Evolutionary conservation across 768 basidiomycete species (phyloP).

Genomic region (Leccinum barrowsii): DNA sequence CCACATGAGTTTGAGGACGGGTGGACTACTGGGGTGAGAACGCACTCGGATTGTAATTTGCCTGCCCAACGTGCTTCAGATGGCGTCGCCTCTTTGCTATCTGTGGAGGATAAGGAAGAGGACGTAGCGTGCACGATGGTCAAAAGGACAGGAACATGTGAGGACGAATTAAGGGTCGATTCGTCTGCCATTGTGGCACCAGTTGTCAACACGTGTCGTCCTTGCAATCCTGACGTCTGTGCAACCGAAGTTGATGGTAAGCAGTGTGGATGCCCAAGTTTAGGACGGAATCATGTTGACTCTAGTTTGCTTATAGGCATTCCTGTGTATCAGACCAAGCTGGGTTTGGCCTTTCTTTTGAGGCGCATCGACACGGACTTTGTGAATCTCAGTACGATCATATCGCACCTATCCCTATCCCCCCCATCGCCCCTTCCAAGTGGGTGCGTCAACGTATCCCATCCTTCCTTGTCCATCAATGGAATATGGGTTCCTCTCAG

Average conservation of each 20-base stretch:
- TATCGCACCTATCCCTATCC: slow-evolving; percentile 35
- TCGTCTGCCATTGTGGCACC: slow-evolving; percentile 5
- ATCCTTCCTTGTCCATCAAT: slow-evolving; percentile 49
- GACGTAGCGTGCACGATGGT: slow-evolving; percentile 2
- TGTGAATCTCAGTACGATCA: slow-evolving; percentile 59
- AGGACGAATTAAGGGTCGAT: not conserved
- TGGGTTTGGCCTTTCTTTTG: slow-evolving; percentile 53
- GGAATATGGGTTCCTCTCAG: slow-evolving; percentile 72
- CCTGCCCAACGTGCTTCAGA: slow-evolving; percentile 6
- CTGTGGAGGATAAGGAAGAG: slow-evolving; percentile 3
- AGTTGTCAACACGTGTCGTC: slow-evolving; percentile 62
- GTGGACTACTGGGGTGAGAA: slow-evolving; percentile 25
- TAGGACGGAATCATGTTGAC: slow-evolving; percentile 6
- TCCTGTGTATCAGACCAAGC: slow-evolving; percentile 67
- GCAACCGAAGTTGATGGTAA: slow-evolving; percentile 71
- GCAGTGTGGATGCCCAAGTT: slow-evolving; percentile 14
- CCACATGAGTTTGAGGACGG: slow-evolving; percentile 40
- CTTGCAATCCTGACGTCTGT: slow-evolving; percentile 57
- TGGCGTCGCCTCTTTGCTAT: not conserved
- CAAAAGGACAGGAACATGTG: slow-evolving; percentile 6
- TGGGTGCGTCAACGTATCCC: slow-evolving; percentile 48
- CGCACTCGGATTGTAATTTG: slow-evolving; percentile 9
- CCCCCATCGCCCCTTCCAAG: slow-evolving; percentile 35
- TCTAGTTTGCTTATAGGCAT: slow-evolving; percentile 46
- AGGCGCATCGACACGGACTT: slow-evolving; percentile 79